Base-by-base conservation (phyloP, 2,329 filamentous ascomycete genomes). In the Dendryphion nanum region DNA sequence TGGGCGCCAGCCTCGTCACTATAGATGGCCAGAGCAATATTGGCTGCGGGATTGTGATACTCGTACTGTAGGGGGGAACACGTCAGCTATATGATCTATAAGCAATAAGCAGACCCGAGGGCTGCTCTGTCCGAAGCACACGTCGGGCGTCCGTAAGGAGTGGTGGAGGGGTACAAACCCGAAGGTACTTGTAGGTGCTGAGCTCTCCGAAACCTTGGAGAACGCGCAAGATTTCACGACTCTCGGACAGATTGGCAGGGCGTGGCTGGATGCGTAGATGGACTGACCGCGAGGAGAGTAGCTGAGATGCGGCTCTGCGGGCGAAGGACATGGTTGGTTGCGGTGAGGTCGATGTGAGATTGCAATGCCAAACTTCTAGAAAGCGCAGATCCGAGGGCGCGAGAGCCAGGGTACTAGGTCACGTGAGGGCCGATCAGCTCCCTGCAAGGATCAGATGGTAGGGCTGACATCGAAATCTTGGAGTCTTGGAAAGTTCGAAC, bases 131-230 rank as follows among this genome's bases (percentile, higher is more conserved):
- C n/a, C n/a, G n/a, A n/a, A n/a, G n/a, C n/a, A n/a, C n/a, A n/a
- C n/a, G n/a, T n/a, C n/a, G n/a, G n/a, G n/a, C n/a, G n/a, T n/a
- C n/a, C n/a, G n/a, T n/a, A n/a, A n/a, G n/a, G 23, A 26, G 10
- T 26, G 23, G 23, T 26, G 23, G 31, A 18, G 33, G 13, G 23
- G 20, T 15, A 50, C 58, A 12, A 38, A 69, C 67, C 36, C 59
- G 65, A 29, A 76, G 61, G 46, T 64, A 66, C 46, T 68, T 68
- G 59, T 67, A 77, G 46, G 68, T 67, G 45, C 67, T 67, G 30
- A 77, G 61, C 35, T 74, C 70, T 26, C 74, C 74, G 45, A 73
- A 76, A 36, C 66, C 62, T 44, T 72, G 68, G 37, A 76, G 54
- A 36, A 76, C 55, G 24, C 68, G 66, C 29, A 74, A 55, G 28